Evolutionary conservation across 306 rosid species (phyloP).

Genomic region (Fagus crenata): DNA sequence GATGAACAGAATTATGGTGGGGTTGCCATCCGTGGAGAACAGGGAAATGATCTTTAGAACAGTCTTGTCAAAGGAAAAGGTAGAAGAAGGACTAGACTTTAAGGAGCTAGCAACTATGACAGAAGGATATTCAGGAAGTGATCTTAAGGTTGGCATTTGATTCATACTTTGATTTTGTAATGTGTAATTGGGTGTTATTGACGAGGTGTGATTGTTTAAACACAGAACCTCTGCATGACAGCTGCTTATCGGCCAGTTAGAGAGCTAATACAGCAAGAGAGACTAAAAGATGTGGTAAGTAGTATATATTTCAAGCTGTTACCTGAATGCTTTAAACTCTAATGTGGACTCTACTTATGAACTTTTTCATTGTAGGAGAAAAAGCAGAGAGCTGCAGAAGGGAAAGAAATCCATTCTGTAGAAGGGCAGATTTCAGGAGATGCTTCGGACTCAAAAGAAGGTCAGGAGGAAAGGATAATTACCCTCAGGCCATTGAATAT

Average conservation of each 20-base stretch:
- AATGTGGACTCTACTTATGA: neutral
- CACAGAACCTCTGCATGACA: constrained; percentile 83
- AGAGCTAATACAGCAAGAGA: constrained; percentile 83
- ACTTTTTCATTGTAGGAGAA: constrained; percentile 46
- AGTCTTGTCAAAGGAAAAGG: constrained; percentile 68
- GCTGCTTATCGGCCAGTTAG: constrained; percentile 93
- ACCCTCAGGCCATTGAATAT: constrained; percentile 73
- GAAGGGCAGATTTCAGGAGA: constrained; percentile 25
- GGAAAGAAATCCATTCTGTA: constrained; percentile 16
- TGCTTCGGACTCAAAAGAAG: constrained; percentile 25
- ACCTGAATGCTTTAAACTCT: neutral
- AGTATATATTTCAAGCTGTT: neutral
- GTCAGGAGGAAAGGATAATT: constrained; percentile 57
- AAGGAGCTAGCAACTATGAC: constrained; percentile 80
- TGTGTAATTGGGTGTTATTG: constrained; percentile 13
- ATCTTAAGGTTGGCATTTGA: constrained; percentile 64
- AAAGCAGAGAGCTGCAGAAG: constrained; percentile 48
- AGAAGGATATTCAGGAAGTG: constrained; percentile 95
- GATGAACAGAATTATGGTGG: constrained; percentile 83
- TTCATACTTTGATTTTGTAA: constrained; percentile 4
- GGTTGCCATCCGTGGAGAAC: constrained; percentile 79
- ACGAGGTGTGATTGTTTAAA: constrained; percentile 15
- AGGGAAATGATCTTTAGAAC: constrained; percentile 84
- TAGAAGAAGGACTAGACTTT: constrained; percentile 56
- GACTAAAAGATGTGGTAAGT: constrained; percentile 65